A percentile compares a stretch with the other conserved stretches of the same genome.
These are phyloP conservation scores for Mucor piriformis DNA, from an alignment of 371 early-diverging fungal genomes.

Conservation along the genomic window DNA sequence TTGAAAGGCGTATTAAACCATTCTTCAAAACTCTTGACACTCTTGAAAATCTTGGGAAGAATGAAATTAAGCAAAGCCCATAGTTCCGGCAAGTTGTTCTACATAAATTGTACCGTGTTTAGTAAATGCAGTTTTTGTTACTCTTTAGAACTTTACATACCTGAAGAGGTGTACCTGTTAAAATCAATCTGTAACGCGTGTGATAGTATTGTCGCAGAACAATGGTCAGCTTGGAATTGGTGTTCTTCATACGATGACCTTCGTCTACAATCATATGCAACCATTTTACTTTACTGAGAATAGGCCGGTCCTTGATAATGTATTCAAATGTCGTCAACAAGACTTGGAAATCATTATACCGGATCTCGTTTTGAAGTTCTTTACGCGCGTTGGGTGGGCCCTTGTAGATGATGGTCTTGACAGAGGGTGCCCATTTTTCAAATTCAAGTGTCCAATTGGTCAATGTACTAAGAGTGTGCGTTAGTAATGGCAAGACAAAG, in stretches of 20 bases:
- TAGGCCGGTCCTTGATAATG: conserved; percentile 88
- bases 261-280: conserved; percentile 97
- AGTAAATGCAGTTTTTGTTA: too few relatives aligned
- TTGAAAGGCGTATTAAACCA: conserved; percentile 98
- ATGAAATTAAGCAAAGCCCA: conserved; percentile 99
- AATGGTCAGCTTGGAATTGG: conserved; percentile 84
- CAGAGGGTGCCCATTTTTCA: conserved; percentile 97
- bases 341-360: conserved; percentile 86
- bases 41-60: conserved; percentile 94
- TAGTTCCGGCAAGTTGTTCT: conserved; percentile 97
- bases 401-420: conserved; percentile 89
- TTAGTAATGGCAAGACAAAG: too few relatives aligned
- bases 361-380: conserved; percentile 71
- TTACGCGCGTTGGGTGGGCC: conserved; percentile 79
- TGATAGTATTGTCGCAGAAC: conserved; percentile 84
- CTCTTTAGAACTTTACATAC: too few relatives aligned
- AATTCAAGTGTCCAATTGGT: conserved; percentile 98
- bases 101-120: too few relatives aligned
- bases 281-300: conserved; percentile 90
- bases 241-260: conserved; percentile 98
- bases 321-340: conserved; percentile 98
- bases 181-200: conserved; percentile 92
- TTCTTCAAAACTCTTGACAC: conserved; percentile 94
- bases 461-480: too few relatives aligned
- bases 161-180: conserved; percentile 99